phyloP scores from a whole-genome alignment of 805 yeast species.

The Starmerella scarabaei region DNA sequence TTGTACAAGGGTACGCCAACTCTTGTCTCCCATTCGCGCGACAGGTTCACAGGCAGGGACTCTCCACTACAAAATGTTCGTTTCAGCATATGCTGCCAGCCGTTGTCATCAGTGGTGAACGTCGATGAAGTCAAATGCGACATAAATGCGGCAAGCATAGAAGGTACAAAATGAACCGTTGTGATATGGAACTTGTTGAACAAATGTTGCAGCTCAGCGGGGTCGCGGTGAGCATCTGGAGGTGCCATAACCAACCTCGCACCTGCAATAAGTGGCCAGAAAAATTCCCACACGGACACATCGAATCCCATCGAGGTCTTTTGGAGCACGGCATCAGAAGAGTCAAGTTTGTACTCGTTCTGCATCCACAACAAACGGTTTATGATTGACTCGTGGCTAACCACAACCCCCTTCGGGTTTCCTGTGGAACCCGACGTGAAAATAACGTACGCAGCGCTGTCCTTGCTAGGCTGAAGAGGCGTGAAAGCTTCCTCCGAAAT shows the following conservation, averaged over 20 bases:
- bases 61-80: conserved; percentile 15
- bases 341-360: conserved; percentile 2
- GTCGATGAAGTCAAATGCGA: neutral
- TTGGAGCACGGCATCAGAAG: conserved; percentile 7
- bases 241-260: conserved; percentile 12
- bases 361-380: conserved; percentile 16
- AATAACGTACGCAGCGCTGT: conserved; percentile 59
- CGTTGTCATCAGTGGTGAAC: neutral
- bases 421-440: conserved; percentile 82
- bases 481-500: neutral
- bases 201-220: neutral
- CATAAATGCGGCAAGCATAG: conserved; percentile 12
- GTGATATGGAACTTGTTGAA: conserved; percentile 5
- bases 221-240: conserved; percentile 13
- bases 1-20: conserved; percentile 10
- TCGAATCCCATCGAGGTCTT: conserved; percentile 16
- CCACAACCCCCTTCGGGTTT: conserved; percentile 68
- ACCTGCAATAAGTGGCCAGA: conserved; percentile 14
- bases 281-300: conserved; percentile 16
- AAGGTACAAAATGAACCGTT: conserved; percentile 15
- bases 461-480: conserved; percentile 38
- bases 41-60: conserved; percentile 4
- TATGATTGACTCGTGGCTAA: conserved; percentile 22
- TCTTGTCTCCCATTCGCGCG: conserved; percentile 5
- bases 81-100: neutral